Base-by-base conservation (phyloP, 768 basidiomycete genomes). In the Hericium erinaceus region DNA sequence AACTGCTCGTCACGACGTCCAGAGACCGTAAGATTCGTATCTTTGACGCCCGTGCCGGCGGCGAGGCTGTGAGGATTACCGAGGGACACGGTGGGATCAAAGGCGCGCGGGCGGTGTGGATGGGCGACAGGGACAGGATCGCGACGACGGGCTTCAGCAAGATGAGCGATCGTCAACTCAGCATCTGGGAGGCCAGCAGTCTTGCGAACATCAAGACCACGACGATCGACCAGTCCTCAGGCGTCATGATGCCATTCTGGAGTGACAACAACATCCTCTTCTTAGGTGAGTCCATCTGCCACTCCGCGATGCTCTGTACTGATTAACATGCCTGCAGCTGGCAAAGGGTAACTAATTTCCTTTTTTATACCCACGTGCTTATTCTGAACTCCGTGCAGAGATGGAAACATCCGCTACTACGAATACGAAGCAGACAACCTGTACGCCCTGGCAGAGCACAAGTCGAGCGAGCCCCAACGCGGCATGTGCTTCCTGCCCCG, bases 241-340 rank as follows among this genome's bases (percentile, higher is more conserved):
- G 95, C 40, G 92, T 95, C 10, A 70, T 95, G 46, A 98, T 98
- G 94, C 95, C 95, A 2, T 97, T 97, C 83, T 98, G 92, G 85
- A 85, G 82, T 44, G 94, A 95, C 64, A 98, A 95, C 69, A 88
- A 90, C 63, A 88, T 97, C 55, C 73, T 94, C 46, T 92, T 93
- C 80, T 76, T 92, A 58, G 84, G 83, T 85, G 53, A 38, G 80
- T 72, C 4, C 38, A 24, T 12, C 1, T 8, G 48, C 56, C 51
- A 51, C 18, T n/a, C 18, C 49, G 11, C 49, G 20, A 33, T 33
- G 10, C 16, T n/a, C 44, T 46, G 16, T 18, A 46, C 44, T 46
- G 20, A 54, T 58, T 41, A 53, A 50, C 39, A 24, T 51, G 33
- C 55, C 58, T 44, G 55, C 59, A 83, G 92, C 91, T 70, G 92